These are phyloP conservation scores for Corylus avellana DNA, from an alignment of 306 rosid species.

Conservation along the genomic window DNA sequence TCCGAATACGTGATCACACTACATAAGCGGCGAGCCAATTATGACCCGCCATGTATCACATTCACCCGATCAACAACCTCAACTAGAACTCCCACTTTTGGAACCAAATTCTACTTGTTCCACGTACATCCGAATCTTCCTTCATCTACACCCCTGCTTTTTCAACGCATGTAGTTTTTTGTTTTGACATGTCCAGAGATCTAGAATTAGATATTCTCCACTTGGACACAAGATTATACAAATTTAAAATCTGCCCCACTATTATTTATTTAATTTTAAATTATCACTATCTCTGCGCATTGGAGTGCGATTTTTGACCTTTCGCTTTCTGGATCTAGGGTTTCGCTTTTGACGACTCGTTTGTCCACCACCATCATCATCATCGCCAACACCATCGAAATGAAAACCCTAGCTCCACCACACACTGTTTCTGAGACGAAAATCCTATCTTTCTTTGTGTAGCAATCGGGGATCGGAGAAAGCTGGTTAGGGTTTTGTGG, in stretches of 20 bases:
- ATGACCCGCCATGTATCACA: background rate
- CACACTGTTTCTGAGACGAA: conserved; percentile 7
- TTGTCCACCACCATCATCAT: conserved; percentile 24
- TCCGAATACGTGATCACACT: background rate
- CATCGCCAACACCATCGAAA: conserved; percentile 20
- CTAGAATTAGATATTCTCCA: background rate
- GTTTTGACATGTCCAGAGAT: no score
- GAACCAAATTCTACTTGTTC: background rate
- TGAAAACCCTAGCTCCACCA: conserved; percentile 61
- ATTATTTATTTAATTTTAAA: conserved; percentile 1
- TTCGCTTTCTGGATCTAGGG: conserved; percentile 99
- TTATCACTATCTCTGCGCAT: conserved; percentile 22
- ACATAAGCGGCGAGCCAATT: background rate
- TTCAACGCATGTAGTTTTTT: background rate
- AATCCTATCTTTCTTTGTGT: background rate
- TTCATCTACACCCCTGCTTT: conserved; percentile 3
- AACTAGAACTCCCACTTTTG: background rate
- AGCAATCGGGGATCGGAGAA: conserved; percentile 23
- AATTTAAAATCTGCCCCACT: conserved; percentile 1
- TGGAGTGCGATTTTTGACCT: conserved; percentile 66
- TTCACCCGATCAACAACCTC: background rate
- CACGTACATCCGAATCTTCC: background rate
- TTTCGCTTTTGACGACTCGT: conserved; percentile 55
- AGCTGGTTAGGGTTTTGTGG: conserved; percentile 29
- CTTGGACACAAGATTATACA: background rate